These are phyloP conservation scores for Yamadazyma endophytica DNA, from an alignment of 805 yeast species.

Conservation along the genomic window DNA sequence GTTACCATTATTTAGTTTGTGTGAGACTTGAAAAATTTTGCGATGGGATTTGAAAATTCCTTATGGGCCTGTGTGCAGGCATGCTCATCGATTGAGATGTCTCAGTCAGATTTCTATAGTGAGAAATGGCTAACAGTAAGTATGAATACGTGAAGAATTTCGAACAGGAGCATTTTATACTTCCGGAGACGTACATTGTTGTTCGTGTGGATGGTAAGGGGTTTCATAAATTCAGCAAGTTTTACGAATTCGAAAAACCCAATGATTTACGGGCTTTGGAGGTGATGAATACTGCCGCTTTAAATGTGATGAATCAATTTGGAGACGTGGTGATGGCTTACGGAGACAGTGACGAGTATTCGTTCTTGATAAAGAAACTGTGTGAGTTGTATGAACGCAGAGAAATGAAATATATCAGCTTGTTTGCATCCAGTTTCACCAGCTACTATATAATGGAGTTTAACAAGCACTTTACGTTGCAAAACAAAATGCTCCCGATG, in stretches of 20 bases:
- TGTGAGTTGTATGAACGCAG: slow-evolving; percentile 79
- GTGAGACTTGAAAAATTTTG: slow-evolving; percentile 7
- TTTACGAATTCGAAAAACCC: slow-evolving; percentile 79
- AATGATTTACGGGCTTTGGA: slow-evolving; percentile 74
- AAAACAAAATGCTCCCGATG: slow-evolving; percentile 61
- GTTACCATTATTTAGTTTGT: slow-evolving; percentile 23
- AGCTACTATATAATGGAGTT: slow-evolving; percentile 71
- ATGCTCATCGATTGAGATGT: no score
- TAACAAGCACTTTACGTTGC: slow-evolving; percentile 55
- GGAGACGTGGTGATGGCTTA: slow-evolving; percentile 78
- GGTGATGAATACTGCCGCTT: slow-evolving; percentile 81
- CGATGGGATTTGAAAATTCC: slow-evolving; percentile 4
- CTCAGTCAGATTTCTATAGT: no score
- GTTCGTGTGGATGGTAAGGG: slow-evolving; percentile 92
- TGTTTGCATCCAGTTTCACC: slow-evolving; percentile 79
- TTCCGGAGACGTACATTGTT: slow-evolving; percentile 79
- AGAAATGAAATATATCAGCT: slow-evolving; percentile 72
- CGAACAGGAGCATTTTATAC: slow-evolving; percentile 66
- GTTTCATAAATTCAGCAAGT: slow-evolving; percentile 77
- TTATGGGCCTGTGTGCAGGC: slow-evolving; percentile 4
- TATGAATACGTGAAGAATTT: slow-evolving; percentile 83
- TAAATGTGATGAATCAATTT: slow-evolving; percentile 54
- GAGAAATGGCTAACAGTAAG: slow-evolving; percentile 78
- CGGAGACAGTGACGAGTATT: slow-evolving; percentile 95
- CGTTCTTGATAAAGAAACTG: slow-evolving; percentile 64